A percentile compares a stretch with the other conserved stretches of the same genome.
Conservation (phyloP, 371 early-diverging fungal genomes). For the Mucor plumbeus region DNA sequence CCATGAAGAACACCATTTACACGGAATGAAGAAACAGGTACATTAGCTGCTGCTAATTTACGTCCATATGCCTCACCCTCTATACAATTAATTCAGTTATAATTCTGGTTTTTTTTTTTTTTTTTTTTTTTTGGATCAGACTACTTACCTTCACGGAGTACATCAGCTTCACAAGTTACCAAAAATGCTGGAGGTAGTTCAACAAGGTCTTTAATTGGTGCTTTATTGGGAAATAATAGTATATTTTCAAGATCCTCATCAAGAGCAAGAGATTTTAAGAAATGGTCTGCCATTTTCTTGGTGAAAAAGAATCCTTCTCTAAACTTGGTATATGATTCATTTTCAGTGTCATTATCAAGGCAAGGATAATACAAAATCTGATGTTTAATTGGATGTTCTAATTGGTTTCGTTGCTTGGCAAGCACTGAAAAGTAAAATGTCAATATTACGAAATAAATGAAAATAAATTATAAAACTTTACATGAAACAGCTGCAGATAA, state of each 20-base stretch:
- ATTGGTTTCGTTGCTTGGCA: conserved; percentile 16
- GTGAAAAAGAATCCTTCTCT: conserved; percentile 7
- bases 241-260: neutral
- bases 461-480: neutral
- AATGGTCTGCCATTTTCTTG: neutral
- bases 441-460: neutral
- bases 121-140: too few species aligned
- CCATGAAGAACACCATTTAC: conserved; percentile 21
- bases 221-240: conserved; percentile 1
- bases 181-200: conserved; percentile 26
- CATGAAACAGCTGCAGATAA: conserved; percentile 15
- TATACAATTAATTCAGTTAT: neutral
- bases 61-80: conserved; percentile 27
- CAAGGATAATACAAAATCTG: conserved; percentile 19
- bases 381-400: conserved; percentile 13
- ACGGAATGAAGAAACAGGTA: conserved; percentile 16
- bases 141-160: conserved; percentile 24
- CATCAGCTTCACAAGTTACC: conserved; percentile 24
- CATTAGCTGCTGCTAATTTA: conserved; percentile 19
- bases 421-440: conserved; percentile 11
- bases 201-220: conserved; percentile 17
- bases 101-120: neutral
- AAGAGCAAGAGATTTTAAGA: neutral
- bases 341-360: neutral
- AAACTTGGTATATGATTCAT: conserved; percentile 11